Evolutionary conservation across 768 basidiomycete species (phyloP).

Genomic region (Sarcodon aspratus): DNA sequence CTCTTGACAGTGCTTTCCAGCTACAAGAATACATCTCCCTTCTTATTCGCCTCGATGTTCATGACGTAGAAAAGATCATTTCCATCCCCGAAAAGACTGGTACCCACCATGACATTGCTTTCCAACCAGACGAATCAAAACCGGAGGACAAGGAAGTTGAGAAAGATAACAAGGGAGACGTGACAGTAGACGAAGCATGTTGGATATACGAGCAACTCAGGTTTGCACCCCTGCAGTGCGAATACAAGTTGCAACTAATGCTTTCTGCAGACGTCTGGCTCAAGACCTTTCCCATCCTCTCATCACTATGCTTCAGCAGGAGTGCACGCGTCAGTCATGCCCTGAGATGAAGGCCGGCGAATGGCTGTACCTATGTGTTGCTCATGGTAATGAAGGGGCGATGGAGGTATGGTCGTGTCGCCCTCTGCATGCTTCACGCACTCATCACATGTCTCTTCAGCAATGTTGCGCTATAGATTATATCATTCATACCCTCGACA

Average conservation of each 20-base stretch:
- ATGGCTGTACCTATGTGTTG: slow-evolving; percentile 94
- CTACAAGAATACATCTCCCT: slow-evolving; percentile 90
- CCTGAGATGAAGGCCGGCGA: slow-evolving; percentile 99
- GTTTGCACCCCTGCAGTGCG: slow-evolving; percentile 18
- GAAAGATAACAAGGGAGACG: slow-evolving; percentile 29
- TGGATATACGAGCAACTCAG: slow-evolving; percentile 72
- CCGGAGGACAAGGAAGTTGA: slow-evolving; percentile 21
- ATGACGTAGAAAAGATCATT: slow-evolving; percentile 78
- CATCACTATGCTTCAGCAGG: slow-evolving; percentile 75
- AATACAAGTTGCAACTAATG: background rate
- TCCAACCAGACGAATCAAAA: slow-evolving; percentile 12
- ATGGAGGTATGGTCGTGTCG: slow-evolving; percentile 53
- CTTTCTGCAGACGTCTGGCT: slow-evolving; percentile 56
- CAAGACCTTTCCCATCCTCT: slow-evolving; percentile 82
- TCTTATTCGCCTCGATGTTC: slow-evolving; percentile 76
- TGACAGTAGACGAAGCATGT: slow-evolving; percentile 67
- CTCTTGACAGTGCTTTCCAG: slow-evolving; percentile 87
- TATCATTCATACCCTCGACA: slow-evolving; percentile 86
- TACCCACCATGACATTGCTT: slow-evolving; percentile 17
- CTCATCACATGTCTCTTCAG: slow-evolving; percentile 20
- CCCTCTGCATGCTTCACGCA: background rate
- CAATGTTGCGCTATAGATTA: slow-evolving; percentile 99
- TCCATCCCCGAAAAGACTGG: slow-evolving; percentile 50
- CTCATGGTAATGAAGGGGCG: slow-evolving; percentile 79
- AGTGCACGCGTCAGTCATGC: slow-evolving; percentile 79